Conservation (phyloP, 2,329 filamentous ascomycete species). For the Penicillium sp. region DNA sequence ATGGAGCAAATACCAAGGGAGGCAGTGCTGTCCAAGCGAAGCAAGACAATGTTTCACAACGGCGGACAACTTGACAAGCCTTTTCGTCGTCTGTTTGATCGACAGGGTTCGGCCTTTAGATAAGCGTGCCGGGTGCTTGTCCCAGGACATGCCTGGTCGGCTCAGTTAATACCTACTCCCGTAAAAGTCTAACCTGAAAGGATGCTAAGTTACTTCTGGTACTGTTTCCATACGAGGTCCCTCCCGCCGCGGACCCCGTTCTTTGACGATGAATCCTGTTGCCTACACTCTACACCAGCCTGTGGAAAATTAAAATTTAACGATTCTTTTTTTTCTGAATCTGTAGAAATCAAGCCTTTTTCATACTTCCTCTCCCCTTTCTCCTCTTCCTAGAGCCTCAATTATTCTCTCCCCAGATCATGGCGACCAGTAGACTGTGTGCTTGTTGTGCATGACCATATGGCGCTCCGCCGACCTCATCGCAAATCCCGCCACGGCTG, state of each 20-base stretch:
- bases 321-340: neutral
- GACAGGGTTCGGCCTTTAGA: conserved; percentile 23
- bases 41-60: conserved; percentile 25
- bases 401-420: conserved; percentile 4
- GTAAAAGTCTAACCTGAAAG: neutral
- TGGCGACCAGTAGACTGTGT: conserved; percentile 6
- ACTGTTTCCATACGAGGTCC: neutral
- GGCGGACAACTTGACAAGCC: conserved; percentile 14
- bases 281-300: conserved; percentile 13
- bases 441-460: conserved; percentile 18
- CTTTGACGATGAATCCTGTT: conserved; percentile 23
- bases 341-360: neutral
- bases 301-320: neutral
- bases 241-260: neutral
- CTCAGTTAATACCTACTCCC: neutral
- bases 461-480: conserved; percentile 39
- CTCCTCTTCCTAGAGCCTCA: neutral
- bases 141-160: neutral
- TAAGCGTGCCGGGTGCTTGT: conserved; percentile 7
- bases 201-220: neutral
- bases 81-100: conserved; percentile 23
- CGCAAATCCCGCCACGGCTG: conserved; percentile 40
- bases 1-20: conserved; percentile 6
- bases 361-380: neutral
- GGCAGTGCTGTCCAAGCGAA: conserved; percentile 18